phyloP scores from a whole-genome alignment of 306 rosid genomes.

The Malus domestica region DNA sequence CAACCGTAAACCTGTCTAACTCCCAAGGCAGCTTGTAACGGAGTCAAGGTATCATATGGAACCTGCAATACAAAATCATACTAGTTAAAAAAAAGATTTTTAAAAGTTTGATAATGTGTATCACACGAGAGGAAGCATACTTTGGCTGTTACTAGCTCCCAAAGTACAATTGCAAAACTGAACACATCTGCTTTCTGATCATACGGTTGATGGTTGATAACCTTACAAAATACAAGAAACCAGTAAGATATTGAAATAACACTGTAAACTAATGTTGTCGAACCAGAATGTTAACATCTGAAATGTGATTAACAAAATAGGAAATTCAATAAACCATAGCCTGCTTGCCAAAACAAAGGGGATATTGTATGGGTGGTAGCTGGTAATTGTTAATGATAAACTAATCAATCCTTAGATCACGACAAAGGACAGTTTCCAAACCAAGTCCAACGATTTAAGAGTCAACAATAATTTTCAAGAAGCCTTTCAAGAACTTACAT shows the following conservation, averaged over 20 bases:
- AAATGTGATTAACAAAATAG: neutral
- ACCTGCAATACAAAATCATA: slow-evolving; percentile 46
- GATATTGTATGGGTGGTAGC: neutral
- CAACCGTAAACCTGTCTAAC: slow-evolving; percentile 76
- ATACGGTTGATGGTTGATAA: slow-evolving; percentile 94
- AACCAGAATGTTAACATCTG: neutral
- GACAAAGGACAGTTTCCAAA: neutral
- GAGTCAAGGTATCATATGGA: slow-evolving; percentile 96
- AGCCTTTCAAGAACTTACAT: neutral
- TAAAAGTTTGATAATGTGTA: neutral
- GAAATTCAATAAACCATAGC: neutral
- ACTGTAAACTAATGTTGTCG: neutral
- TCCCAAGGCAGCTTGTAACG: slow-evolving; percentile 99
- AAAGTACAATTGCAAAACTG: slow-evolving; percentile 92
- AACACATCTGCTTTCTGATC: slow-evolving; percentile 96
- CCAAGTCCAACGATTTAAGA: neutral
- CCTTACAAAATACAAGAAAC: slow-evolving; percentile 45
- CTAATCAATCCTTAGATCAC: neutral
- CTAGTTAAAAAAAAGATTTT: neutral
- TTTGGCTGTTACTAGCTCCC: slow-evolving; percentile 98
- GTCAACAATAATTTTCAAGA: neutral
- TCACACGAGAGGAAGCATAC: slow-evolving; percentile 28
- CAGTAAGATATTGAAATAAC: slow-evolving; percentile 20
- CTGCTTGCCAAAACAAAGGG: neutral
- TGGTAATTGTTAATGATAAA: neutral